Conservation (phyloP, 1,139 yeast species). For the Spencermartinsiella ligniputridi region DNA sequence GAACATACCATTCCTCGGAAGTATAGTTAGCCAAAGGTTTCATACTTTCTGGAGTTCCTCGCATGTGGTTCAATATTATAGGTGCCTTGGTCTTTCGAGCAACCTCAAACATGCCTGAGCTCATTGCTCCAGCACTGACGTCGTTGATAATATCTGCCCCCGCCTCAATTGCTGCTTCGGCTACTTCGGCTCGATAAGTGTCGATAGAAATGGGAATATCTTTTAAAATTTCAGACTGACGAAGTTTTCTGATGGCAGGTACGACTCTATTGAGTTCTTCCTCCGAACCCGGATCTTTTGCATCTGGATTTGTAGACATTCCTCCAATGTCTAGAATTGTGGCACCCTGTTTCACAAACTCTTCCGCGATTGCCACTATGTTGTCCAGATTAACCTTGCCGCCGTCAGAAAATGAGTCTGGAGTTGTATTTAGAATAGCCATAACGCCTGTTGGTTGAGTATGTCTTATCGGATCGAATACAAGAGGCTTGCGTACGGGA, state of each 20-base stretch:
- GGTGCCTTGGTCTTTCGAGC: constrained; percentile 66
- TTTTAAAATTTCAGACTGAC: constrained; percentile 41
- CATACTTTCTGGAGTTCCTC: constrained; percentile 84
- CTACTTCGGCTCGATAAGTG: constrained; percentile 76
- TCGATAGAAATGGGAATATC: constrained; percentile 67
- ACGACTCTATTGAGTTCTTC: constrained; percentile 65
- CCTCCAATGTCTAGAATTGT: constrained; percentile 88
- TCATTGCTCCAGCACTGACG: constrained; percentile 76
- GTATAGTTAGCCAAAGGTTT: constrained; percentile 52
- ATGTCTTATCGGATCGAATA: constrained; percentile 25
- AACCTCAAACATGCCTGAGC: constrained; percentile 58
- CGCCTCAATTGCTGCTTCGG: constrained; percentile 56
- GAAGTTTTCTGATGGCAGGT: constrained; percentile 62
- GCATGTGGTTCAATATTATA: constrained; percentile 74
- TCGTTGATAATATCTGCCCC: constrained; percentile 95
- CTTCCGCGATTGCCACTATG: constrained; percentile 39
- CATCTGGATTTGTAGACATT: constrained; percentile 84
- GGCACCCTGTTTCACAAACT: constrained; percentile 53
- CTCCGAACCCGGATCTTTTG: constrained; percentile 51
- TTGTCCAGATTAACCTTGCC: constrained; percentile 45
- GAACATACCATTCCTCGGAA: constrained; percentile 16
- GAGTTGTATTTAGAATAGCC: constrained; percentile 88
- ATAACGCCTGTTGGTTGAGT: constrained; percentile 44
- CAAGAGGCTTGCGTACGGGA: constrained; percentile 17
- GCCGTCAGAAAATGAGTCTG: constrained; percentile 95